These are phyloP conservation scores for Verticillium nonalfalfae DNA, from an alignment of 2,329 filamentous ascomycete genomes.

Conservation along the genomic window DNA sequence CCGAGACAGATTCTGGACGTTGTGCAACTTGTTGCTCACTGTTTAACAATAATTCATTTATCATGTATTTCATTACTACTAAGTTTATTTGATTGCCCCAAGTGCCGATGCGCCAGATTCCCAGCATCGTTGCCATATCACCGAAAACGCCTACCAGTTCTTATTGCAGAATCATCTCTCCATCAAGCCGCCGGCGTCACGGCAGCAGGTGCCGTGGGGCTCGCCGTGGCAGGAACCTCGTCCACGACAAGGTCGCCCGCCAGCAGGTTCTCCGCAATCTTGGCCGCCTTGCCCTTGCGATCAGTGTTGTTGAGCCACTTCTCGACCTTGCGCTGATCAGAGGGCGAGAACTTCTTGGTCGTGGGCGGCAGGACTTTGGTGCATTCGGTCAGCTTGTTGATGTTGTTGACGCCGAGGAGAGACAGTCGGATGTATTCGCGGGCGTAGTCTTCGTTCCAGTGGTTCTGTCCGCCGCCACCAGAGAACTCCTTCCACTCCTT, in stretches of 20 bases:
- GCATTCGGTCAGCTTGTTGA: constrained; percentile 50
- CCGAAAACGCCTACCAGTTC: not conserved
- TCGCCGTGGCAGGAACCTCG: not conserved
- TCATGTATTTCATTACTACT: too few relatives aligned
- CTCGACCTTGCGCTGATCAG: constrained; percentile 11
- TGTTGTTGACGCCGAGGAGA: constrained; percentile 50
- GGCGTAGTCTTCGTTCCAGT: constrained; percentile 42
- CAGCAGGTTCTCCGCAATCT: constrained; percentile 1
- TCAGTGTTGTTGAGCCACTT: constrained; percentile 12
- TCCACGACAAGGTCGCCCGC: constrained; percentile 8
- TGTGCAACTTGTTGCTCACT: too few relatives aligned
- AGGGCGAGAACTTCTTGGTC: constrained; percentile 4
- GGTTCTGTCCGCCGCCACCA: constrained; percentile 20
- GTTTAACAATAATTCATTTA: too few relatives aligned
- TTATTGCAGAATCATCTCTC: too few relatives aligned
- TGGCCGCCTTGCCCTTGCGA: constrained; percentile 10
- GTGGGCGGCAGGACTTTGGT: constrained; percentile 40
- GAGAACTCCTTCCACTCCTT: constrained; percentile 32
- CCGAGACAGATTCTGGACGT: too few relatives aligned
- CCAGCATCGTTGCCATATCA: too few relatives aligned
- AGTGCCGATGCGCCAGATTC: too few relatives aligned
- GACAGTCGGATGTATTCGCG: constrained; percentile 48
- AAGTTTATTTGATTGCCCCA: too few relatives aligned
- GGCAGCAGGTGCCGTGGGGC: not conserved
- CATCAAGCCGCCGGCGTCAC: not conserved